Conservation (phyloP, 2,329 filamentous ascomycete species). For the Monosporascus cannonballus region DNA sequence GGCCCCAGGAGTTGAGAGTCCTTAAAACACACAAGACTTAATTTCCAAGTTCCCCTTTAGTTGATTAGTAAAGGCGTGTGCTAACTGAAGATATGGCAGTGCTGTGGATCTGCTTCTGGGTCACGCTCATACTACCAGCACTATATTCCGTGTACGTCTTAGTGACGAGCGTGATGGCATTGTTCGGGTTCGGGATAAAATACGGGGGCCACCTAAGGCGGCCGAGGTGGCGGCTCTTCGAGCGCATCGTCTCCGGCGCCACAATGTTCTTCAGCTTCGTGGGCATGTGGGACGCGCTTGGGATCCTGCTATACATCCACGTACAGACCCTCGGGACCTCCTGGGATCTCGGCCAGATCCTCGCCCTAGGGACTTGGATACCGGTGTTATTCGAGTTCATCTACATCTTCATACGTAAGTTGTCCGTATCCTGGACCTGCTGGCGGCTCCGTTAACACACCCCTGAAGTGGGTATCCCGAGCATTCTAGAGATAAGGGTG, state of each 20-base stretch:
- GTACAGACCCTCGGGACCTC: neutral
- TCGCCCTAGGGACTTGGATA: neutral
- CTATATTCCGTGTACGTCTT: neutral
- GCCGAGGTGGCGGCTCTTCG: neutral
- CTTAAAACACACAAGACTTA: too few relatives aligned
- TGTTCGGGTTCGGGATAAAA: neutral
- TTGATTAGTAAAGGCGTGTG: too few relatives aligned
- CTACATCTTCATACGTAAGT: neutral
- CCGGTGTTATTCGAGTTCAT: neutral
- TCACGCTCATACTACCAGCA: neutral
- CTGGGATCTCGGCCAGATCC: neutral
- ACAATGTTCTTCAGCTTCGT: neutral
- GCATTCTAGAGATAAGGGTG: neutral
- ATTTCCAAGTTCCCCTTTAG: too few relatives aligned
- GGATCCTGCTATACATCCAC: neutral
- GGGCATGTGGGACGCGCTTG: neutral
- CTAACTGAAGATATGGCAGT: neutral
- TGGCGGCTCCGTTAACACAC: neutral
- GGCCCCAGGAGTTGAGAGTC: too few relatives aligned
- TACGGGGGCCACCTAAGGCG: neutral
- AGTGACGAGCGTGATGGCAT: neutral
- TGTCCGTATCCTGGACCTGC: neutral
- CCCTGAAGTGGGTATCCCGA: neutral
- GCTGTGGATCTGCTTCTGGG: neutral
- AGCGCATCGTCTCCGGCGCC: neutral